Evolutionary conservation across 1,139 yeast genomes (phyloP).

Genomic region (Candida smagusa): DNA sequence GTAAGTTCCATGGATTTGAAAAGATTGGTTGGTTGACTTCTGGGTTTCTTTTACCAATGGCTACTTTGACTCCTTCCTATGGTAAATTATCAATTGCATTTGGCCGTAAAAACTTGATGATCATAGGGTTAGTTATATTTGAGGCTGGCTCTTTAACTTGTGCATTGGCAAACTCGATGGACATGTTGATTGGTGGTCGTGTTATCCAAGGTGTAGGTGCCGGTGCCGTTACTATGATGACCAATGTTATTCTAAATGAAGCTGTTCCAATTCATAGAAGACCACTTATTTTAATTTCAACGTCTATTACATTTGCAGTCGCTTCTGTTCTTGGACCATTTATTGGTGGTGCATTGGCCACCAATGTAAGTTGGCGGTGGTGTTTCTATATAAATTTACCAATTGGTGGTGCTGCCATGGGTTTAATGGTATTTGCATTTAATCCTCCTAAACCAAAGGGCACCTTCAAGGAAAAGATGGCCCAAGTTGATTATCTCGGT

Average conservation of each 20-base stretch:
- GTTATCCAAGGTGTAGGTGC: slow-evolving; percentile 21
- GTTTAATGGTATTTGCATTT: slow-evolving; percentile 44
- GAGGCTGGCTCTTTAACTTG: slow-evolving; percentile 18
- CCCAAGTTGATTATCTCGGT: slow-evolving; percentile 48
- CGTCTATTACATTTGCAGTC: slow-evolving; percentile 18
- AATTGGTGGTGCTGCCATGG: slow-evolving; percentile 56
- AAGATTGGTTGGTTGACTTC: slow-evolving; percentile 20
- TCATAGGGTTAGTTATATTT: slow-evolving; percentile 16
- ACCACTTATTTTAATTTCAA: slow-evolving; percentile 14
- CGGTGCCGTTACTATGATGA: slow-evolving; percentile 18
- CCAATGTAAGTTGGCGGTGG: slow-evolving; percentile 70
- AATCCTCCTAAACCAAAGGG: slow-evolving; percentile 53
- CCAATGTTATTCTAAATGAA: slow-evolving; percentile 17
- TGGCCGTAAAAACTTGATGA: slow-evolving; percentile 16
- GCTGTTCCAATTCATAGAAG: slow-evolving; percentile 18
- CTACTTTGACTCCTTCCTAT: slow-evolving; percentile 19
- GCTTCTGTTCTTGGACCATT: slow-evolving; percentile 23
- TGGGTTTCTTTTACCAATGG: slow-evolving; percentile 18
- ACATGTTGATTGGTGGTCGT: slow-evolving; percentile 21
- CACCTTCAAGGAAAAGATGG: slow-evolving; percentile 36
- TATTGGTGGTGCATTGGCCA: slow-evolving; percentile 22
- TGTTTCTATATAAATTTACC: slow-evolving; percentile 73
- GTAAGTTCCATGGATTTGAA: slow-evolving; percentile 14
- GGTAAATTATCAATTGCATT: slow-evolving; percentile 20
- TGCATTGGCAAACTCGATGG: slow-evolving; percentile 16